Evolutionary conservation across 1,284 basidiomycete genomes (phyloP).

Genomic region (Ganoderma boninense): DNA sequence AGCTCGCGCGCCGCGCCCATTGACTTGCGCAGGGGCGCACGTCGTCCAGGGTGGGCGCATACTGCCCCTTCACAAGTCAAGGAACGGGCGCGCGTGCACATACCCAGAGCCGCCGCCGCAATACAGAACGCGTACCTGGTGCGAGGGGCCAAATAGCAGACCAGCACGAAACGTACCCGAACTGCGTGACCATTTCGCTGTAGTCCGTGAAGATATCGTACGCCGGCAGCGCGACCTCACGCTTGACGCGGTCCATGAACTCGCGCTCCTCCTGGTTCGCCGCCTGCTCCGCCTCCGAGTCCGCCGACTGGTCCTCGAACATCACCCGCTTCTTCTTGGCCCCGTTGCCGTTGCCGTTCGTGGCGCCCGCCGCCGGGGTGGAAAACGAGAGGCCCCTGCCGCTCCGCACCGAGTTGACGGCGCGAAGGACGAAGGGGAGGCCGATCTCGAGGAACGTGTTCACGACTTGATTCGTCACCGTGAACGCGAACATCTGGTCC

Average conservation of each 20-base stretch:
- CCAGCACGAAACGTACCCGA: slow-evolving; percentile 94
- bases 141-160: slow-evolving; percentile 95
- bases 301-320: slow-evolving; percentile 69
- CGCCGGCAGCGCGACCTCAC: slow-evolving; percentile 82
- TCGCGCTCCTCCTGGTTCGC: slow-evolving; percentile 70
- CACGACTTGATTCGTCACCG: slow-evolving; percentile 91
- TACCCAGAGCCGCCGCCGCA: too few relatives aligned
- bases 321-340: slow-evolving; percentile 73
- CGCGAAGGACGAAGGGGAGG: slow-evolving; percentile 82
- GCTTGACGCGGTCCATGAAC: slow-evolving; percentile 80
- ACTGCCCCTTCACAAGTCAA: not conserved
- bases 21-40: not conserved
- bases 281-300: slow-evolving; percentile 36
- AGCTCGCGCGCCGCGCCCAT: not conserved
- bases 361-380: slow-evolving; percentile 33
- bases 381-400: slow-evolving; percentile 45
- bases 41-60: not conserved
- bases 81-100: not conserved
- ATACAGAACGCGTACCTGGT: slow-evolving; percentile 69
- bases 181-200: slow-evolving; percentile 95
- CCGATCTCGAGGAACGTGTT: slow-evolving; percentile 87
- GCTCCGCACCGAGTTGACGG: slow-evolving; percentile 59
- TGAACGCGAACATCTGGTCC: slow-evolving; percentile 95
- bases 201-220: slow-evolving; percentile 90
- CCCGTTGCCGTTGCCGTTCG: slow-evolving; percentile 27